Evolutionary conservation across 345 rosid species (phyloP).

Genomic region (Salix purpurea): DNA sequence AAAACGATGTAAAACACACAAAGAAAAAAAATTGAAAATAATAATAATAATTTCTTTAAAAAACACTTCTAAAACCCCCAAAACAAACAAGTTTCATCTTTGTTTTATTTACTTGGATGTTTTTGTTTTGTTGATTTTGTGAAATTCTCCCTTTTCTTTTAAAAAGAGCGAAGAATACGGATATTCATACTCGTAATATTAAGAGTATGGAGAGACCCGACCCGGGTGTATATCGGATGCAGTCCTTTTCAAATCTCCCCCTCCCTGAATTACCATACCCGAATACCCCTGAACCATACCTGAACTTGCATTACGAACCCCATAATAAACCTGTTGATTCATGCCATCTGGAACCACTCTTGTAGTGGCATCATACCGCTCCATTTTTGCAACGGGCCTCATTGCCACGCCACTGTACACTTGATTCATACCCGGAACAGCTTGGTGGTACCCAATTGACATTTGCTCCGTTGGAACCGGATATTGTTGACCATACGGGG

Average conservation of each 20-base stretch:
- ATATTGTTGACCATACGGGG: constrained; percentile 57
- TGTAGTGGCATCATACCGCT: constrained; percentile 28
- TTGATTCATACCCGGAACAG: constrained; percentile 47
- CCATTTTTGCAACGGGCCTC: constrained; percentile 41
- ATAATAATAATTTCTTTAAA: too few species aligned
- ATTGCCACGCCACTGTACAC: constrained; percentile 41
- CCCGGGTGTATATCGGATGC: constrained; percentile 39
- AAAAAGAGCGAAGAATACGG: too few species aligned
- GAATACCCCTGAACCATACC: constrained; percentile 49
- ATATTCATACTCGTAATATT: too few species aligned
- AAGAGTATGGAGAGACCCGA: constrained; percentile 32
- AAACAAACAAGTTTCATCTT: too few species aligned
- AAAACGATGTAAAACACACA: too few species aligned
- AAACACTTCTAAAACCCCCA: too few species aligned
- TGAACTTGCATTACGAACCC: constrained; percentile 37
- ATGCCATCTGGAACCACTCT: constrained; percentile 44
- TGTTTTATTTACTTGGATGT: too few species aligned
- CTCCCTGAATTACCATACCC: constrained; percentile 56
- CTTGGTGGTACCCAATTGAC: constrained; percentile 64
- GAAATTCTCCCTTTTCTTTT: neutral
- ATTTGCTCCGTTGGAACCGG: constrained; percentile 41
- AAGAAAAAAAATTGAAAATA: too few species aligned
- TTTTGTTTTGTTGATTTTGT: constrained; percentile 18
- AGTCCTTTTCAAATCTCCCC: constrained; percentile 45
- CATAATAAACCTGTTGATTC: constrained; percentile 61